A percentile compares a stretch with the other conserved stretches of the same genome.
phyloP scores from a whole-genome alignment of 768 basidiomycete genomes.

The Tephrocybe sp. region DNA sequence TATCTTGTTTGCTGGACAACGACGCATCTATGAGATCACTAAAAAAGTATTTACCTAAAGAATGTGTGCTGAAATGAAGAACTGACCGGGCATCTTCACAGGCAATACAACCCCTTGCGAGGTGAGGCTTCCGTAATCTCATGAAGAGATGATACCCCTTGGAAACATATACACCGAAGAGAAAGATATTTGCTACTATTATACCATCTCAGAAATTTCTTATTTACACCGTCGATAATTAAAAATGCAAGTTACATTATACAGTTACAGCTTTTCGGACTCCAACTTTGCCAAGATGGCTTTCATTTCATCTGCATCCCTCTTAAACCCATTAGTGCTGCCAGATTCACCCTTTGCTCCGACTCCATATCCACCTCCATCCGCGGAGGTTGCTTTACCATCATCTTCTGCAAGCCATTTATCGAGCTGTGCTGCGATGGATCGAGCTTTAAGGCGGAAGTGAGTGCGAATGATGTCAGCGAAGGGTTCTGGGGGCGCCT shows the following conservation, averaged over 20 bases:
- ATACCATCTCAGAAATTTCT: too few species aligned
- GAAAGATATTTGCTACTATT: neutral
- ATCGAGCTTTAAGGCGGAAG: conserved; percentile 80
- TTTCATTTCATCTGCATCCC: conserved; percentile 76
- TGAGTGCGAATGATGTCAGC: conserved; percentile 87
- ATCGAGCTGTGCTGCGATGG: conserved; percentile 72
- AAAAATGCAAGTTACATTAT: neutral
- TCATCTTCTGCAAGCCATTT: conserved; percentile 80
- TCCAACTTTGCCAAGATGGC: conserved; percentile 46
- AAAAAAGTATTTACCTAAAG: conserved; percentile 46
- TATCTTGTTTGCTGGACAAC: conserved; percentile 89
- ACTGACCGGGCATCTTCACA: too few species aligned
- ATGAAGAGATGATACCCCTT: neutral
- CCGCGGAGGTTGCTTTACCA: conserved; percentile 53
- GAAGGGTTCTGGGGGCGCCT: conserved; percentile 82
- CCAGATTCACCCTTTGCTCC: conserved; percentile 33
- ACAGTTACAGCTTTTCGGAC: conserved; percentile 1
- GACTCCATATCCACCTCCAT: conserved; percentile 47
- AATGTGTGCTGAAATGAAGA: too few species aligned
- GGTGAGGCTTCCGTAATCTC: conserved; percentile 1
- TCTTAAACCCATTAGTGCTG: conserved; percentile 60
- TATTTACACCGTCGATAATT: neutral
- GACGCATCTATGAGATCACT: conserved; percentile 74
- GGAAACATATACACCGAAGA: neutral
- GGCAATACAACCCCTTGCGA: conserved; percentile 15